Evolutionary conservation across 2,329 filamentous ascomycete species (phyloP), one percentile per base, ranked within the genome.

Genomic region (Aotearoamyces nothofagi): DNA sequence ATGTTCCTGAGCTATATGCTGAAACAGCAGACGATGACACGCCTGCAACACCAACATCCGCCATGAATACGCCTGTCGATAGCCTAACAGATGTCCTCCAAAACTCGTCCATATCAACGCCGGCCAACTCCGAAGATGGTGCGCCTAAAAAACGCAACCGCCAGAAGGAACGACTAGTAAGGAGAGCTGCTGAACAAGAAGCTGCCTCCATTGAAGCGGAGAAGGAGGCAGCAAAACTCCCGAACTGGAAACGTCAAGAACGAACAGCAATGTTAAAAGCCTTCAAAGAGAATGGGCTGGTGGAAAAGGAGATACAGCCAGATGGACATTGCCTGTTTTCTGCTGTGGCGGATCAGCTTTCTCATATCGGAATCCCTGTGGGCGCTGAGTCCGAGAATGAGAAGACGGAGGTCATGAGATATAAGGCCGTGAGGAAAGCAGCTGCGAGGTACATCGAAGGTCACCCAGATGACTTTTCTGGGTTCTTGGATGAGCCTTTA

Each of bases 281-380:
- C 22, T 78, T 94, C 49, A 55, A 60, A 30, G 57, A 62, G 24
- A 57, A 77, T 33, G 62, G 61, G 1, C 63, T 96, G 10, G 60
- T 58, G 12, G 81, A 94, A 57, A 68, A 79, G 42, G 73, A 82
- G 33, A 84, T 98, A 33, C 68, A 68, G 22, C 83, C 90, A 0
- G 87, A 98, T 53, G 90, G 90, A 0, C 90, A 98, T 56, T 98
- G 90, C 49, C 60, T 98, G 10, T 98, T 96, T 55, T 79, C 83
- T 10, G 84, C 90, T 0, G 67, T 96, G 28, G 86, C 87, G 15
- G 82, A 90, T 50, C 84, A 93, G 54, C 62, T 94, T 30, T 56
- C 55, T 30, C 58, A 65, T 30, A 54, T 61, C 24, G 55, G 49
- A 2, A 57, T 73, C 9, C 44, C 61, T 2, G 43, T 73, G 1